Evolutionary conservation across 2,329 filamentous ascomycete genomes (phyloP).

Genomic region (Stemphylium beticola): DNA sequence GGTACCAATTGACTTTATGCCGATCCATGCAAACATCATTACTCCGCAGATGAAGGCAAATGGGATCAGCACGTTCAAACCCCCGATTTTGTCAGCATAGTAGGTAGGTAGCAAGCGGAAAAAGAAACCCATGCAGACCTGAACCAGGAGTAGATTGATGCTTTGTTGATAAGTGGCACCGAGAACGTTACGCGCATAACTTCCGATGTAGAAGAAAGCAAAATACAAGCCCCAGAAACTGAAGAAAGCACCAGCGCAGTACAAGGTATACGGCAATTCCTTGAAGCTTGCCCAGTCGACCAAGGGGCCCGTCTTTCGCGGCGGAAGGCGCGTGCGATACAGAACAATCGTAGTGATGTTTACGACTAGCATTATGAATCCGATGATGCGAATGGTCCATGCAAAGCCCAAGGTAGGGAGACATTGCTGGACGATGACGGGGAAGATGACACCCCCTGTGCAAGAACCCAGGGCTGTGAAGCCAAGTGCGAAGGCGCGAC

Average conservation of each 20-base stretch:
- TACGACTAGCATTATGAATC: constrained; percentile 62
- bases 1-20: constrained; percentile 30
- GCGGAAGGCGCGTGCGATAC: constrained; percentile 48
- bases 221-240: constrained; percentile 50
- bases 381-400: constrained; percentile 68
- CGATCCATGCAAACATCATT: constrained; percentile 49
- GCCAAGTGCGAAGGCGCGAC: constrained; percentile 38
- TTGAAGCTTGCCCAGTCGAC: constrained; percentile 52
- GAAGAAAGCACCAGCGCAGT: constrained; percentile 46
- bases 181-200: constrained; percentile 53
- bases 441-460: constrained; percentile 41
- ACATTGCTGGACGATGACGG: constrained; percentile 42
- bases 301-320: constrained; percentile 50
- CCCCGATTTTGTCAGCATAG: constrained; percentile 46
- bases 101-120: constrained; percentile 58
- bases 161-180: constrained; percentile 58
- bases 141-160: constrained; percentile 62
- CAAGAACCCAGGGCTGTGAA: constrained; percentile 37
- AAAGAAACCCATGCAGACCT: constrained; percentile 57
- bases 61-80: constrained; percentile 57
- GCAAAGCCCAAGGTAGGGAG: constrained; percentile 54
- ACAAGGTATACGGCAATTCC: constrained; percentile 49
- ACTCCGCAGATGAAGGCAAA: constrained; percentile 56
- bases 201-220: constrained; percentile 55
- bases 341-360: constrained; percentile 40